Conservation (phyloP, 208 protist genomes). For the Lotmaria passim region DNA sequence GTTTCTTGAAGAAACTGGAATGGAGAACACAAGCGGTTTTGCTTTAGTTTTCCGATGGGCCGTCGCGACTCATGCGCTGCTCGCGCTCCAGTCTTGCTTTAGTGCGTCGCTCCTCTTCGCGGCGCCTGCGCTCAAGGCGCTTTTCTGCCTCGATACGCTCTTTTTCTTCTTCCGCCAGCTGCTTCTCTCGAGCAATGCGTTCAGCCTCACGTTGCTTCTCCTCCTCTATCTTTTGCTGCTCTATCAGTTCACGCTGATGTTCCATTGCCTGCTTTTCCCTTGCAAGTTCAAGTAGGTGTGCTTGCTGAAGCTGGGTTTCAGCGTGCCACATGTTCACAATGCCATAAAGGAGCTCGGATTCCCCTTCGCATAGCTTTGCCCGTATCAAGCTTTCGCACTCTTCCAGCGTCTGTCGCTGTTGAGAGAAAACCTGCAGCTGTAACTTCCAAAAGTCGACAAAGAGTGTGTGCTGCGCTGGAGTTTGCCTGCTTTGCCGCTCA, state of each 20-base stretch:
- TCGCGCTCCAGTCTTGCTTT: conserved; percentile 40
- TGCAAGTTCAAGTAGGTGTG: conserved; percentile 7
- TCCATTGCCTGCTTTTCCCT: conserved; percentile 10
- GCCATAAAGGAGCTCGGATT: conserved; percentile 28
- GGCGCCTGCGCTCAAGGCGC: conserved; percentile 54
- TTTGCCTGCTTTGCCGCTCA: conserved; percentile 9
- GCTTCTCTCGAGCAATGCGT: conserved; percentile 33
- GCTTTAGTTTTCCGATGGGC: background rate
- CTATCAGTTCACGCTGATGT: conserved; percentile 26
- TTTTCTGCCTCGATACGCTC: conserved; percentile 60
- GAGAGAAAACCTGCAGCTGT: conserved; percentile 51
- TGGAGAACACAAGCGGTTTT: conserved; percentile 5
- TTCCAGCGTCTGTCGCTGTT: conserved; percentile 39
- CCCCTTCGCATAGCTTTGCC: conserved; percentile 30
- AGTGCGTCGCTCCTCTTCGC: conserved; percentile 53
- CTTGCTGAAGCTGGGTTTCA: background rate
- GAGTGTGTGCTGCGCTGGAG: conserved; percentile 48
- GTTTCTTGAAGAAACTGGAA: too few species aligned
- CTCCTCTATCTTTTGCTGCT: conserved; percentile 36
- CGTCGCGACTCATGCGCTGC: conserved; percentile 16
- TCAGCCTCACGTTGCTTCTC: conserved; percentile 38
- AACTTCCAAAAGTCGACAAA: conserved; percentile 72
- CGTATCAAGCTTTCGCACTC: conserved; percentile 48
- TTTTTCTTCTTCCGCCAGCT: conserved; percentile 39
- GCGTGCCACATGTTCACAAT: conserved; percentile 27